Conservation (phyloP, 2,329 filamentous ascomycete genomes). For the Eutypella sp. region DNA sequence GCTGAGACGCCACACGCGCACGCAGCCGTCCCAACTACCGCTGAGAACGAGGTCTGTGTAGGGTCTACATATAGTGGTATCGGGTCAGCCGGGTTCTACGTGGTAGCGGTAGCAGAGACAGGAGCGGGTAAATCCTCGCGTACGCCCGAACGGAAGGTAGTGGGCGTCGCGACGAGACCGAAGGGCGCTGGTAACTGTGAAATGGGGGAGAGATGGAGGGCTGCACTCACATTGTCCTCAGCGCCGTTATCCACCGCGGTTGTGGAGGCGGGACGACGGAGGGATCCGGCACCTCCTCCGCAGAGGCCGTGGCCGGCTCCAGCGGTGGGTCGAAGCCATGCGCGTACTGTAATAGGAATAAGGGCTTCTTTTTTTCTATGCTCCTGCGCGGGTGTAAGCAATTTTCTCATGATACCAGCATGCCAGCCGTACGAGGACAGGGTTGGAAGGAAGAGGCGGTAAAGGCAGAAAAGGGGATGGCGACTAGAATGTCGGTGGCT, state of each 20-base stretch:
- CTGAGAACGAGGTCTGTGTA: conserved; percentile 87
- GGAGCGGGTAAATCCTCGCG: no score
- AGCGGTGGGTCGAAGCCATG: conserved; percentile 79
- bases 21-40: conserved; percentile 88
- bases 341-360: conserved; percentile 72
- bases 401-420: not conserved
- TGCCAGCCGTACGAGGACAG: not conserved
- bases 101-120: not conserved
- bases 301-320: conserved; percentile 62
- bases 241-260: conserved; percentile 85
- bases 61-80: no score
- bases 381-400: conserved; percentile 46
- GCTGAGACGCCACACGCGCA: conserved; percentile 80
- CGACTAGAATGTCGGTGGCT: no score
- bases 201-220: not conserved
- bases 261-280: conserved; percentile 58
- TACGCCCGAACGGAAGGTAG: no score
- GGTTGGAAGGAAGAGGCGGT: not conserved
- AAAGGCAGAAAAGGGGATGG: not conserved
- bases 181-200: no score
- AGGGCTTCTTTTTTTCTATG: conserved; percentile 88
- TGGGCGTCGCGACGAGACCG: no score
- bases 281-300: conserved; percentile 60
- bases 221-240: conserved; percentile 56
- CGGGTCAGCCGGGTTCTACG: no score